Percentiles rank a stretch among this genome's conserved stretches.
Conservation (phyloP, 1,139 yeast species). For the Yamadazyma oceani region DNA sequence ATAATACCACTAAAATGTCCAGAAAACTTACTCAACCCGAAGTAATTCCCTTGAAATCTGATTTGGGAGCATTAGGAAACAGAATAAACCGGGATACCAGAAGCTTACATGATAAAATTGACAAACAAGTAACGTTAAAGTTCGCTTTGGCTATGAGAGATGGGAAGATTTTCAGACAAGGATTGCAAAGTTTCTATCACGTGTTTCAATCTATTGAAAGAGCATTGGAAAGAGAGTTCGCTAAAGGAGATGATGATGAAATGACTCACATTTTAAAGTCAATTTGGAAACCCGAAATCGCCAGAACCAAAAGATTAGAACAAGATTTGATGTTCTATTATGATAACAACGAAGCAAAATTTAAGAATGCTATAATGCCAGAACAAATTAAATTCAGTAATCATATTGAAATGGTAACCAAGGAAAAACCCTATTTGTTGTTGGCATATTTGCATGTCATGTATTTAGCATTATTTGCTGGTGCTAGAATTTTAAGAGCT, state of each 20-base stretch:
- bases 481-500: conserved; percentile 74
- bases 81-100: conserved; percentile 72
- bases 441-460: conserved; percentile 86
- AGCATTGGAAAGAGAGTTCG: conserved; percentile 49
- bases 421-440: conserved; percentile 65
- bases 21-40: conserved; percentile 41
- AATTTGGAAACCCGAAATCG: conserved; percentile 72
- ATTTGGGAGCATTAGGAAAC: conserved; percentile 79
- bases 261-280: conserved; percentile 44
- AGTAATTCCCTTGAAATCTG: conserved; percentile 69
- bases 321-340: conserved; percentile 70
- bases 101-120: conserved; percentile 63
- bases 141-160: conserved; percentile 77
- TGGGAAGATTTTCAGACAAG: conserved; percentile 75
- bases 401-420: conserved; percentile 55
- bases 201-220: conserved; percentile 70
- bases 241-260: conserved; percentile 33
- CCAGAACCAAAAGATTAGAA: conserved; percentile 58
- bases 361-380: conserved; percentile 54
- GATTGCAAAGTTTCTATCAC: conserved; percentile 75
- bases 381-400: conserved; percentile 62
- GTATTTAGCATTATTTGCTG: conserved; percentile 85
- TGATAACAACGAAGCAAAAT: conserved; percentile 53
- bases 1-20: too few relatives aligned
- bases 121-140: conserved; percentile 67